Evolutionary conservation across 305 asterid genomes (phyloP), one percentile per base, ranked within the genome.

Genomic region (Rubia balearica): DNA sequence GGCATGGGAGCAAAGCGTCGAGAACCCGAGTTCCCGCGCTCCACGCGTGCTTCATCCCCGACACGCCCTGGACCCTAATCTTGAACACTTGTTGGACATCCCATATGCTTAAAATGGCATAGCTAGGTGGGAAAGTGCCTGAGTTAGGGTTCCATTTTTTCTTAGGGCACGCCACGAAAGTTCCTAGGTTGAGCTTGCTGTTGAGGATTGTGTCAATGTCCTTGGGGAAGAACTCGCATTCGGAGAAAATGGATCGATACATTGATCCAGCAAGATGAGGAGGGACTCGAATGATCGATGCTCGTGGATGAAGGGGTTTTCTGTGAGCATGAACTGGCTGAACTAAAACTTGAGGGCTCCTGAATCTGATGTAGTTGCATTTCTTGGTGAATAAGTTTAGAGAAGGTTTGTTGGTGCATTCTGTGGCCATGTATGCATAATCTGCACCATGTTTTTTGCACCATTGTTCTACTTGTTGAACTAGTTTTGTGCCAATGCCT

Each of bases 361-460:
- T 82, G 57, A 91, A 91, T 71, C 88, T 89, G 5, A 67, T 74
- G 45, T 89, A 89, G 48, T 83, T 82, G 70, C 82, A 86, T 71
- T 83, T 91, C 12, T 61, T 41, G 6, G 85, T 89, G 81, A 91
- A 91, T 60, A 91, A 66, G 49, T 88, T 88, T 70, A 91, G 42
- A 8, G 94, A 89, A 42, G 96, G 83, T 63, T 76, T 74, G 71
- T 91, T 91, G 76, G 43, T 83, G 30, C 87, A 71, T 53, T 89
- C 96, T 0, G 96, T 89, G 36, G 98, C 98, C 96, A 91, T 89
- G 75, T 91, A 91, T 3, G 90, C 82, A 70, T 85, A 89, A 45
- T 89, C 82, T 30, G 92, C 96, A 0, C 94, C 96, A 43, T 88
- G 82, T 55, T 66, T 19, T 65, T 8, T 74, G 74, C 89, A 74